Evolutionary conservation across 2,329 filamentous ascomycete species (phyloP).

Genomic region (Aureobasidium sp.): DNA sequence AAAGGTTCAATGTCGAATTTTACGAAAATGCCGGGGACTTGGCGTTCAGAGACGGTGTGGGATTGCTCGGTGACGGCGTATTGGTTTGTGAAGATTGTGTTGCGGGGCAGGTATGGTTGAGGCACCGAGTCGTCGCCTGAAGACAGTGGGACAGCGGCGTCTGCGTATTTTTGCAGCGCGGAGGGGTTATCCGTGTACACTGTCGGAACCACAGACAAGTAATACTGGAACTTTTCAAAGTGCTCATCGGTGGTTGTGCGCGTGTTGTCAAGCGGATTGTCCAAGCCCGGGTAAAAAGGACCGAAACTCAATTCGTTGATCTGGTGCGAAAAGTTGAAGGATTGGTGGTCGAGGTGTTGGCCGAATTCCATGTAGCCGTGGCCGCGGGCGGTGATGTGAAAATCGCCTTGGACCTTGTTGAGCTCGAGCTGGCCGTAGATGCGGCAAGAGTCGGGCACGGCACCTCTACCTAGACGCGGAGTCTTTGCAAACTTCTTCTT

Average conservation of each 20-base stretch:
- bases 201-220: constrained; percentile 88
- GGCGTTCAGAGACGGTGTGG: constrained; percentile 58
- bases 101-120: constrained; percentile 33
- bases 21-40: constrained; percentile 87
- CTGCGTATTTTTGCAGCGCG: constrained; percentile 41
- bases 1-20: constrained; percentile 99
- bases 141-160: constrained; percentile 33
- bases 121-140: constrained; percentile 30
- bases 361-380: constrained; percentile 87
- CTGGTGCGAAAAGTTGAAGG: constrained; percentile 96
- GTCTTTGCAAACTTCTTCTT: constrained; percentile 65
- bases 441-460: constrained; percentile 65
- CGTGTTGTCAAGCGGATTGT: constrained; percentile 91
- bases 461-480: constrained; percentile 51
- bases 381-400: constrained; percentile 91
- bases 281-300: constrained; percentile 87
- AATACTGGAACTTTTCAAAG: constrained; percentile 98
- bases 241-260: constrained; percentile 65
- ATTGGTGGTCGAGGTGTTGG: constrained; percentile 70
- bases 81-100: constrained; percentile 85
- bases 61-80: constrained; percentile 94
- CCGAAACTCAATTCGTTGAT: constrained; percentile 95
- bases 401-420: constrained; percentile 97
- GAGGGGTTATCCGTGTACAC: constrained; percentile 60
- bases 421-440: constrained; percentile 84